These are phyloP conservation scores for Blumeria graminis DNA, from an alignment of 2,329 filamentous ascomycete genomes.

Conservation along the genomic window DNA sequence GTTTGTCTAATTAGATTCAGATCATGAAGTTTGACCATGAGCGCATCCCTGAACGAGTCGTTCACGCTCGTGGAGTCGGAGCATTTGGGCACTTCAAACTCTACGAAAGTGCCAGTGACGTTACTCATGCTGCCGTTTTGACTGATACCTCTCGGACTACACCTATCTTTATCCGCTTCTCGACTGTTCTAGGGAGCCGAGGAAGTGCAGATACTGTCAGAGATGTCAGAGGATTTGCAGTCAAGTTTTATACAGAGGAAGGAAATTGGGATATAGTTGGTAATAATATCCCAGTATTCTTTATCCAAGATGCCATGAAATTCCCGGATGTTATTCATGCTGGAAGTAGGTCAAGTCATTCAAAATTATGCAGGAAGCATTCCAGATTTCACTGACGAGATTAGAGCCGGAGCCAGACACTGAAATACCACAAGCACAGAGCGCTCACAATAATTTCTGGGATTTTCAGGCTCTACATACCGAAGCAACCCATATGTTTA, in stretches of 20 bases:
- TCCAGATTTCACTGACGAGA: slow-evolving; percentile 21
- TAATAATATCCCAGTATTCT: slow-evolving; percentile 54
- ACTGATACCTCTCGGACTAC: slow-evolving; percentile 45
- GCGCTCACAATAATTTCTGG: slow-evolving; percentile 55
- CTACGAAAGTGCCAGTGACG: slow-evolving; percentile 34
- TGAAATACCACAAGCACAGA: slow-evolving; percentile 46
- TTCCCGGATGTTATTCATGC: slow-evolving; percentile 42
- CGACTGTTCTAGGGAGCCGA: slow-evolving; percentile 49
- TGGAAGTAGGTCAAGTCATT: slow-evolving; percentile 9
- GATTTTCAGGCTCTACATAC: slow-evolving; percentile 44
- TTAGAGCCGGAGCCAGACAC: slow-evolving; percentile 44
- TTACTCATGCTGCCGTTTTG: slow-evolving; percentile 37
- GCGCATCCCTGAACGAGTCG: slow-evolving; percentile 40
- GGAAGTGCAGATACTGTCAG: slow-evolving; percentile 61
- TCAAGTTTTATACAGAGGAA: slow-evolving; percentile 57
- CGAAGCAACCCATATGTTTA: slow-evolving; percentile 55
- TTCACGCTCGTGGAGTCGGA: slow-evolving; percentile 39
- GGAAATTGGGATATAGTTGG: slow-evolving; percentile 56
- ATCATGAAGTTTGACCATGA: slow-evolving; percentile 57
- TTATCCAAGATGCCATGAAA: slow-evolving; percentile 53
- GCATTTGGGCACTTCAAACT: slow-evolving; percentile 45
- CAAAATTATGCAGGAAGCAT: slow-evolving; percentile 3
- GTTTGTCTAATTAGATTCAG: slow-evolving; percentile 16
- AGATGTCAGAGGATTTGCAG: slow-evolving; percentile 60
- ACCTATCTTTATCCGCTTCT: slow-evolving; percentile 49